Evolutionary conservation across 768 basidiomycete species (phyloP).

Genomic region (Amyloporia xantha): DNA sequence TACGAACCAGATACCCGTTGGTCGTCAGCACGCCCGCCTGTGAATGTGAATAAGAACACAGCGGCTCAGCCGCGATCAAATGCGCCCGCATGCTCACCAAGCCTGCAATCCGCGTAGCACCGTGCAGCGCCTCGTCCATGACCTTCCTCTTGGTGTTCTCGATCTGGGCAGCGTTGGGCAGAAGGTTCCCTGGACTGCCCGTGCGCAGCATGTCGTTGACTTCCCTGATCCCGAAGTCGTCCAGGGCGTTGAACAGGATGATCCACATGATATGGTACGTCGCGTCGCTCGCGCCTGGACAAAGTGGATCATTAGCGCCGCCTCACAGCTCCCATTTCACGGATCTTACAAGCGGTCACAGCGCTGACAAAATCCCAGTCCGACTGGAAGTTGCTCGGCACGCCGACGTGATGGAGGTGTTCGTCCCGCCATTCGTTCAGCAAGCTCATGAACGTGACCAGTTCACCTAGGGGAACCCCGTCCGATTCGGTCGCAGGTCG

Average conservation of each 20-base stretch:
- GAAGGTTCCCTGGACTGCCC: constrained; percentile 27
- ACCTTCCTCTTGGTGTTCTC: constrained; percentile 64
- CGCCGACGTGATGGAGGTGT: constrained; percentile 73
- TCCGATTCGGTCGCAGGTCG: constrained; percentile 67
- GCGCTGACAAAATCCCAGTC: constrained; percentile 88
- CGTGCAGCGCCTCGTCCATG: constrained; percentile 76
- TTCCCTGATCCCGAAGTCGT: constrained; percentile 81
- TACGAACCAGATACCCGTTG: constrained; percentile 77
- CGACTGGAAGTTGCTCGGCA: constrained; percentile 76
- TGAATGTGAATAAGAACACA: no score
- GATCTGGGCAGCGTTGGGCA: constrained; percentile 42
- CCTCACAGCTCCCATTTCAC: background rate
- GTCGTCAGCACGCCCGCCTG: constrained; percentile 78
- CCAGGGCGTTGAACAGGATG: constrained; percentile 70
- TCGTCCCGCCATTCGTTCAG: constrained; percentile 71
- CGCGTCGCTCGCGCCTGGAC: constrained; percentile 72
- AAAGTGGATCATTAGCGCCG: constrained; percentile 38
- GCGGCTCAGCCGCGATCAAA: no score
- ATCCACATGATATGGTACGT: constrained; percentile 94
- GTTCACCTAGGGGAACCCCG: constrained; percentile 67
- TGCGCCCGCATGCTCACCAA: constrained; percentile 66
- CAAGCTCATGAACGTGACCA: constrained; percentile 47
- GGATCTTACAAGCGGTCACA: constrained; percentile 52
- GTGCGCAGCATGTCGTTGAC: constrained; percentile 42
- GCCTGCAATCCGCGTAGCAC: constrained; percentile 84